phyloP scores from a whole-genome alignment of 805 yeast species.

The Myxozyma neglecta region DNA sequence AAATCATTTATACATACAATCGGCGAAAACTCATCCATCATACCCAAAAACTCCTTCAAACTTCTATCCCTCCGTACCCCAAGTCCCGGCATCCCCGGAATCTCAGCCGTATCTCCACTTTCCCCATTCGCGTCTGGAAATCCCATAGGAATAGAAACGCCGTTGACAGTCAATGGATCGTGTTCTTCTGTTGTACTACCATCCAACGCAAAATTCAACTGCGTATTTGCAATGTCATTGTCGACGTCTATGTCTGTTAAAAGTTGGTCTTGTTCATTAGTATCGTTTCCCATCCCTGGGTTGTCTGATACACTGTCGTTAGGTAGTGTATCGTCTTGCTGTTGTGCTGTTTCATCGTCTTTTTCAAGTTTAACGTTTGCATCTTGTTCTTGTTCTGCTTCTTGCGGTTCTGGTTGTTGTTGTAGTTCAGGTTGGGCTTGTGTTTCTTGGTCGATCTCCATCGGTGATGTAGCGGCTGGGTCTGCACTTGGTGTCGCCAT shows the following conservation, averaged over 20 bases:
- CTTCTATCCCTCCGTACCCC: slow-evolving; percentile 56
- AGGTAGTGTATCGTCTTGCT: background rate
- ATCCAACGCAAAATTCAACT: background rate
- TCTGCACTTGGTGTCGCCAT: slow-evolving; percentile 17
- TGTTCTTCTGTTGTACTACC: background rate
- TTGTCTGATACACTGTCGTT: background rate
- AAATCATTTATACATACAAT: slow-evolving; percentile 78
- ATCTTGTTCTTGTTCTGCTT: background rate
- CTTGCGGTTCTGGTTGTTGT: slow-evolving; percentile 1
- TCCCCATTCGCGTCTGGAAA: background rate
- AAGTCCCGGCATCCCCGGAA: slow-evolving; percentile 11
- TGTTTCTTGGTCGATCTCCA: slow-evolving; percentile 22
- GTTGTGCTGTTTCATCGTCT: background rate
- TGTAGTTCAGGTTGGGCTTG: slow-evolving; percentile 3
- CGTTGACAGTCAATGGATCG: slow-evolving; percentile 8
- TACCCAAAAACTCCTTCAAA: slow-evolving; percentile 74
- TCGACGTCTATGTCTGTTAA: slow-evolving; percentile 5
- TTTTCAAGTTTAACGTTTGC: background rate
- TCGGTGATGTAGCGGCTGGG: slow-evolving; percentile 20
- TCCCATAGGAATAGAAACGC: slow-evolving; percentile 15
- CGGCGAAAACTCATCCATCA: slow-evolving; percentile 94
- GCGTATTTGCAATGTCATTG: background rate
- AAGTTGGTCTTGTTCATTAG: slow-evolving; percentile 3
- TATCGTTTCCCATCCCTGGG: background rate
- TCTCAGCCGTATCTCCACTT: background rate